Percentiles rank a stretch among this genome's conserved stretches.
These are phyloP conservation scores for Aspergillus fischeri DNA, from an alignment of 2,329 filamentous ascomycete species.

Conservation along the genomic window DNA sequence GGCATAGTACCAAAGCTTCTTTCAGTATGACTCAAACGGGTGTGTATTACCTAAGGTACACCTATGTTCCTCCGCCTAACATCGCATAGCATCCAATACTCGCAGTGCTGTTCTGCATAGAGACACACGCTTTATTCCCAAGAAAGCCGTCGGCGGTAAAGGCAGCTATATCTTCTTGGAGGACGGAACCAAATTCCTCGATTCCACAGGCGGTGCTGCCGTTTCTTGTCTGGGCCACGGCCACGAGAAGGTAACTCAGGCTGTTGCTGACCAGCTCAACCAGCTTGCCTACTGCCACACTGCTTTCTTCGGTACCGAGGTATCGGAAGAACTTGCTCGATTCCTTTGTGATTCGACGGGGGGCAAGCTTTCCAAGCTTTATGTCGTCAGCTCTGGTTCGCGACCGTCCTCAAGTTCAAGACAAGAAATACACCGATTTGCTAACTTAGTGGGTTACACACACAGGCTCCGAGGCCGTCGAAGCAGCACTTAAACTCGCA, in stretches of 20 bases:
- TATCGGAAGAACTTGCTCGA: constrained; percentile 51
- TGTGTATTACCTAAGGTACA: background rate
- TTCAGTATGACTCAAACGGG: constrained; percentile 4
- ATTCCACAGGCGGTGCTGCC: constrained; percentile 69
- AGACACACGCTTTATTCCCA: constrained; percentile 45
- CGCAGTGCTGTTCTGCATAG: constrained; percentile 49
- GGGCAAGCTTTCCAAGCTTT: constrained; percentile 52
- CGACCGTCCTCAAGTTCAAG: background rate
- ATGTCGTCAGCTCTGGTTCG: constrained; percentile 56
- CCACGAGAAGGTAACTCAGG: constrained; percentile 56
- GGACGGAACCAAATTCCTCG: constrained; percentile 60
- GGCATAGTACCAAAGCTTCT: background rate
- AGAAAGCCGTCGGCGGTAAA: constrained; percentile 45
- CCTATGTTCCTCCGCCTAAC: background rate
- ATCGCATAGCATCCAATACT: background rate
- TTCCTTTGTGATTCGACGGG: constrained; percentile 50
- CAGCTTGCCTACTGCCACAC: constrained; percentile 58
- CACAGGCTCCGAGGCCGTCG: constrained; percentile 63
- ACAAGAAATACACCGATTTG: background rate
- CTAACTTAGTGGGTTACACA: background rate
- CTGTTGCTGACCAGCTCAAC: constrained; percentile 57
- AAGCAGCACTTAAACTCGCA: constrained; percentile 64
- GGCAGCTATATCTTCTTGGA: constrained; percentile 51
- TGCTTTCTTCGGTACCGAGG: constrained; percentile 53
- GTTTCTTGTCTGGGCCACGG: constrained; percentile 69